Base-by-base conservation (phyloP, 352 stramenopile genomes). In the Globisporangium sylvaticum region DNA sequence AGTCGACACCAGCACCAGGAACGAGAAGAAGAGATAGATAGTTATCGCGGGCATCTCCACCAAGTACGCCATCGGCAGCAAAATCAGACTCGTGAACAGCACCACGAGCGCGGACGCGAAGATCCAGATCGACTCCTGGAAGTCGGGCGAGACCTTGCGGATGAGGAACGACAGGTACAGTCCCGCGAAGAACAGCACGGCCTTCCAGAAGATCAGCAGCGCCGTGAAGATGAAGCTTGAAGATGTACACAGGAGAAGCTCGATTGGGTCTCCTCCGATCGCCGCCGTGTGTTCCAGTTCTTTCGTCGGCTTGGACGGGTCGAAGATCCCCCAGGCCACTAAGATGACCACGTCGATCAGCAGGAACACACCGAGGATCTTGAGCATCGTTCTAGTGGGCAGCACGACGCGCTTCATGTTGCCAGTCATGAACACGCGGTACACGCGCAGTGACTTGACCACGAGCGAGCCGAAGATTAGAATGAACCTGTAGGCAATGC, bases 131-230 rank as follows among this genome's bases (percentile, higher is more conserved):
- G 77, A 77, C n/a, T 63, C 57, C 4, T 63, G 58, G 22, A 64
- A 64, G 15, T 64, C 58, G 0, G 73, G 64, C 31, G 79, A 88
- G n/a, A 87, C 80, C 22, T 87, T 76, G n/a, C 76, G 81, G 65
- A 88, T 90, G 3, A 87, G 48, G 57, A 90, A 87, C 39, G 76
- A 83, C 10, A 87, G 31, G 56, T 82, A 88, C 12, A 86, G 64
- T 0, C 76, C 78, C 4, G 72, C 0, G 14, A 81, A 72, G 25
- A 87, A 70, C 52, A 88, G 6, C 15, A 88, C 79, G 0, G 75
- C 64, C 34, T 89, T 89, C 75, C 75, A 88, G 58, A 89, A 88
- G 27, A 88, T 84, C 20, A 83, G 61, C 9, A 87, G 46, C 8
- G 71, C 72, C 10, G 68, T 75, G 62, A 89, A 89, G 50, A 88